Evolutionary conservation across 208 protist genomes (phyloP).

Genomic region (Polymyxa betae): DNA sequence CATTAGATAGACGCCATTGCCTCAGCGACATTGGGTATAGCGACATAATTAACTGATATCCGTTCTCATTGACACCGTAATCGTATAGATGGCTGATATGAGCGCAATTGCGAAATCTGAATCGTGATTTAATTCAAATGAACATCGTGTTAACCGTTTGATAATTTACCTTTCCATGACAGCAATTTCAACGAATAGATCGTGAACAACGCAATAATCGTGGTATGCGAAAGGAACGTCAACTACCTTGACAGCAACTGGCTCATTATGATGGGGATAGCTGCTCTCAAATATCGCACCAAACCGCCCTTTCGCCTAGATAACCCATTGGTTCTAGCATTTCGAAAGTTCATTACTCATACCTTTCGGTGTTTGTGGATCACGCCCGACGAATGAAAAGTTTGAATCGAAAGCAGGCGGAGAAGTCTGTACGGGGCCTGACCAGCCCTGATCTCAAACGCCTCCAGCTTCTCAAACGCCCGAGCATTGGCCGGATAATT

Average conservation of each 20-base stretch:
- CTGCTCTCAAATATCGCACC: neutral
- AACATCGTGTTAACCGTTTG: neutral
- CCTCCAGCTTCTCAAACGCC: slow-evolving; percentile 20
- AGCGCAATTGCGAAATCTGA: neutral
- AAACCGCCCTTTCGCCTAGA: slow-evolving; percentile 33
- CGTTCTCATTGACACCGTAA: neutral
- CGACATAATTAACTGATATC: neutral
- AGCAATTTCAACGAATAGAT: slow-evolving; percentile 13
- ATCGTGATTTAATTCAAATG: neutral
- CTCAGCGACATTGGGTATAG: neutral
- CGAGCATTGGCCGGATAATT: neutral
- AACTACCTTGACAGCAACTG: slow-evolving; percentile 25
- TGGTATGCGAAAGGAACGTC: slow-evolving; percentile 21
- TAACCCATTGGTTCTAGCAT: neutral
- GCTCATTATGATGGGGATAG: neutral
- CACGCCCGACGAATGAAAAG: neutral
- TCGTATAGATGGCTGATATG: neutral
- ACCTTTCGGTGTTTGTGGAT: neutral
- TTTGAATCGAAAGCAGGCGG: neutral
- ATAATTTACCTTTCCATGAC: neutral
- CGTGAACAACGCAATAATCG: slow-evolving; percentile 29
- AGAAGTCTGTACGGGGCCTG: neutral
- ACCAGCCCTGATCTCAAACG: neutral
- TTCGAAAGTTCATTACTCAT: neutral
- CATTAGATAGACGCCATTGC: neutral